Percentiles rank a stretch among this genome's conserved stretches.
Conservation (phyloP, 2,329 filamentous ascomycete genomes). For the Alternaria longipes region DNA sequence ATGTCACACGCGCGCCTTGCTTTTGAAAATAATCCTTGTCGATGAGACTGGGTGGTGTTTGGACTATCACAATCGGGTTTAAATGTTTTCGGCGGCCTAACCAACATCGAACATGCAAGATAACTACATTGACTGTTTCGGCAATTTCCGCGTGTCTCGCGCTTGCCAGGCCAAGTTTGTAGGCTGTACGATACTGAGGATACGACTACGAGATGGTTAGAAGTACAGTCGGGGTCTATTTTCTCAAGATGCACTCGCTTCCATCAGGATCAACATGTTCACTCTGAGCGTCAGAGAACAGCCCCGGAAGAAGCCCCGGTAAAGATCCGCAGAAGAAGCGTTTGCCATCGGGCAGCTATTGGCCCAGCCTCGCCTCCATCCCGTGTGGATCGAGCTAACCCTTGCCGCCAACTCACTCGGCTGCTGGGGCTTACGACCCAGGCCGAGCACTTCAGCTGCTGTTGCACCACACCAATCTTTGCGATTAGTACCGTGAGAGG, state of each 20-base stretch:
- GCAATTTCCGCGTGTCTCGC: not conserved
- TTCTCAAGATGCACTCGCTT: not conserved
- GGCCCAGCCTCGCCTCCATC: constrained; percentile 19
- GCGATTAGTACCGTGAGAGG: constrained; percentile 28
- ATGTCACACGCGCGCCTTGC: constrained; percentile 6
- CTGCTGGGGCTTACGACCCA: constrained; percentile 11
- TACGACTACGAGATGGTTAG: not conserved
- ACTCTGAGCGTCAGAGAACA: not conserved
- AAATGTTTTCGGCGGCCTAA: constrained; percentile 2
- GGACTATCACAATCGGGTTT: constrained; percentile 2
- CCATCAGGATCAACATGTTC: not conserved
- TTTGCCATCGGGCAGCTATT: constrained; percentile 16
- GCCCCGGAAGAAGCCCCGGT: constrained; percentile 13
- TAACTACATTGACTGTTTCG: not conserved
- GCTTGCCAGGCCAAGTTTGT: not conserved
- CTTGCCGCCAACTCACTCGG: constrained; percentile 21
- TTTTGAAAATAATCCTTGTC: constrained; percentile 6
- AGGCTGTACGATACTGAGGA: not conserved
- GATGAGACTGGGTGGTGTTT: constrained; percentile 6
- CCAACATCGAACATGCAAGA: constrained; percentile 7
- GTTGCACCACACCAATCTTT: constrained; percentile 26
- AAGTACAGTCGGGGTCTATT: not conserved
- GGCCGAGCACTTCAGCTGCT: constrained; percentile 38
- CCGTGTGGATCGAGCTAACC: constrained; percentile 16
- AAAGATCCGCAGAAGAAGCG: constrained; percentile 19